Evolutionary conservation across 2,329 filamentous ascomycete genomes (phyloP).

Genomic region (Diaporthe amygdali): DNA sequence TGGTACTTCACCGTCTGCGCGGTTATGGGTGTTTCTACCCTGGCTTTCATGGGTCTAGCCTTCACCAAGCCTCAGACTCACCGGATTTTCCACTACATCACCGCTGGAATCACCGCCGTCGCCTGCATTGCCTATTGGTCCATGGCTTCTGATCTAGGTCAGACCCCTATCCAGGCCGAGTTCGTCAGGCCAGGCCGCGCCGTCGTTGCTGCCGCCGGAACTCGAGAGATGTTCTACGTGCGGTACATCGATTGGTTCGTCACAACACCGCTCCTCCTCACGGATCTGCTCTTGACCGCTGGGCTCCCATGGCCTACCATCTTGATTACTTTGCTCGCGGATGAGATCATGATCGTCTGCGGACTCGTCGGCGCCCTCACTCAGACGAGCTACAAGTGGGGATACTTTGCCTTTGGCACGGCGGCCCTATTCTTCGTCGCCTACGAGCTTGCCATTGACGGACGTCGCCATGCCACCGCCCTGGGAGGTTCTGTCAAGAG

Average conservation of each 20-base stretch:
- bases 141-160: conserved; percentile 71
- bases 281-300: conserved; percentile 66
- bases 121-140: conserved; percentile 69
- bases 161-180: conserved; percentile 66
- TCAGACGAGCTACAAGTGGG: conserved; percentile 69
- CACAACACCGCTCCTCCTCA: conserved; percentile 68
- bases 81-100: conserved; percentile 70
- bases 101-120: conserved; percentile 61
- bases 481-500: conserved; percentile 59
- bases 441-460: conserved; percentile 63
- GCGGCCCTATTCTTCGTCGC: conserved; percentile 63
- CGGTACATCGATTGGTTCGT: conserved; percentile 69
- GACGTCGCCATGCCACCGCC: conserved; percentile 57
- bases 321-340: conserved; percentile 64
- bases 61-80: conserved; percentile 59
- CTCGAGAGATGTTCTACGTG: conserved; percentile 70
- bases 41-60: conserved; percentile 57
- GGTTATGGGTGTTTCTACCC: conserved; percentile 59
- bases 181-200: conserved; percentile 49
- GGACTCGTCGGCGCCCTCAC: conserved; percentile 71
- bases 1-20: conserved; percentile 68
- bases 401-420: conserved; percentile 65
- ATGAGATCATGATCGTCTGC: conserved; percentile 71
- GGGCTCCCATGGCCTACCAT: conserved; percentile 70
- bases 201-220: conserved; percentile 51